Base-by-base conservation (phyloP, 2,329 filamentous ascomycete genomes). In the Bipolaris zeicola region DNA sequence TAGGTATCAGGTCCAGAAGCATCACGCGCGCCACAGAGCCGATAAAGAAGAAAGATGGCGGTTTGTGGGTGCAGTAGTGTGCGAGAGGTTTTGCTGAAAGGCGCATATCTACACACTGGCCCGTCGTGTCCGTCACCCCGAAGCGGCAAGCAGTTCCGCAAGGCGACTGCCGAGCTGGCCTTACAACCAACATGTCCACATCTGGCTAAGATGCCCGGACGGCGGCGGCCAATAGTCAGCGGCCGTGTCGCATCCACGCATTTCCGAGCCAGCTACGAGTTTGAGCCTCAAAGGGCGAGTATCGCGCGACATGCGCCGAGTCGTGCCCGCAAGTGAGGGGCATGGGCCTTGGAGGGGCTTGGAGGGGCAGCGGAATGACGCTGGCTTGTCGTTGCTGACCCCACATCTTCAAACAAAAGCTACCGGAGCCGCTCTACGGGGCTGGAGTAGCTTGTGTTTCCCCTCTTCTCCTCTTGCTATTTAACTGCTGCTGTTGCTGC, bases 201-300 rank as follows among this genome's bases (percentile, higher is more conserved):
- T 60, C 45, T 61, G 58, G 65, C 60, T 58, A 68, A 66, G 52
- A 61, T 58, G 53, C 57, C 64, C 62, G 50, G 62, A 41, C 34
- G 5, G 34, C 43, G 8, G 22, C 37, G 49, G 38, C 62, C 57
- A 67, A 58, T 65, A 11, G 57, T 43, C 47, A 49, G 39, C 57
- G 26, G 36, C 45, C 20, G 57, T 41, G 41, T 50, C 52, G 39
- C 47, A 53, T 37, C 44, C 22, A 13, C 46, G 22, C 43, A 51
- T 52, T 22, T 57, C 64, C 66, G 66, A 68, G 58, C 53, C 50
- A 51, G 46, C 37, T 36, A 60, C 68, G 66, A 71, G 58, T 58
- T 66, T 65, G 58, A 63, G 65, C 65, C 66, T 66, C 60, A 63
- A 51, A 57, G 26, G 52, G 68, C 67, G 68, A 68, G 67, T 18